These are phyloP conservation scores for Phytophthora ramorum DNA, from an alignment of 352 stramenopile species.

Conservation along the genomic window DNA sequence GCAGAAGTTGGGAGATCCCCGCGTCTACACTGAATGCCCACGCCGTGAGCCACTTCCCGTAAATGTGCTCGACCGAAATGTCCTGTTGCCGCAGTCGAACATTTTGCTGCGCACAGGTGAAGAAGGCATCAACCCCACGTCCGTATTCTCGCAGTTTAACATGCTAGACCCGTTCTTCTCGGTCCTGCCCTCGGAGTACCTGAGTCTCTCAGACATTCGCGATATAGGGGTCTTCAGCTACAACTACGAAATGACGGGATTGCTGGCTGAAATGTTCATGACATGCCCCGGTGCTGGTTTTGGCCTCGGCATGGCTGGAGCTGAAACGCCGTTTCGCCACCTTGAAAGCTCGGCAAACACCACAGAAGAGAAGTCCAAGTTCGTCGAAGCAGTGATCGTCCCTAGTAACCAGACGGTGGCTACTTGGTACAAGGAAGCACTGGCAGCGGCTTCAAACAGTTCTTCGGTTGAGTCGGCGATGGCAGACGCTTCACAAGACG, in stretches of 20 bases:
- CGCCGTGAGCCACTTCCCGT: slow-evolving; percentile 45
- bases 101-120: slow-evolving; percentile 63
- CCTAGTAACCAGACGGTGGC: slow-evolving; percentile 42
- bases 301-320: slow-evolving; percentile 18
- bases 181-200: slow-evolving; percentile 64
- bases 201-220: slow-evolving; percentile 75
- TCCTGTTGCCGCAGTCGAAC: slow-evolving; percentile 67
- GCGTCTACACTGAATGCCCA: slow-evolving; percentile 62
- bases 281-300: slow-evolving; percentile 61
- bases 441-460: slow-evolving; percentile 53
- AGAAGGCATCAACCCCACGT: slow-evolving; percentile 43
- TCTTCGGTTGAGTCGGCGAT: slow-evolving; percentile 35
- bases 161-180: slow-evolving; percentile 65
- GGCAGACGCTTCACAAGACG: slow-evolving; percentile 26
- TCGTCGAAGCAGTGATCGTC: slow-evolving; percentile 77
- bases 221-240: slow-evolving; percentile 83
- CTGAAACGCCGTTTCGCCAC: slow-evolving; percentile 31
- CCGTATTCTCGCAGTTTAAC: slow-evolving; percentile 61
- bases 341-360: slow-evolving; percentile 26
- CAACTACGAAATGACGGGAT: slow-evolving; percentile 84
- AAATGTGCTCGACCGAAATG: slow-evolving; percentile 49
- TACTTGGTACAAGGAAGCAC: slow-evolving; percentile 63
- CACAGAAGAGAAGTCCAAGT: slow-evolving; percentile 17
- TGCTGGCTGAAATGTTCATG: slow-evolving; percentile 78
- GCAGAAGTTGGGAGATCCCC: slow-evolving; percentile 66